Evolutionary conservation across 164 flowering plant genomes (phyloP).

Genomic region (Macadamia integrifolia): DNA sequence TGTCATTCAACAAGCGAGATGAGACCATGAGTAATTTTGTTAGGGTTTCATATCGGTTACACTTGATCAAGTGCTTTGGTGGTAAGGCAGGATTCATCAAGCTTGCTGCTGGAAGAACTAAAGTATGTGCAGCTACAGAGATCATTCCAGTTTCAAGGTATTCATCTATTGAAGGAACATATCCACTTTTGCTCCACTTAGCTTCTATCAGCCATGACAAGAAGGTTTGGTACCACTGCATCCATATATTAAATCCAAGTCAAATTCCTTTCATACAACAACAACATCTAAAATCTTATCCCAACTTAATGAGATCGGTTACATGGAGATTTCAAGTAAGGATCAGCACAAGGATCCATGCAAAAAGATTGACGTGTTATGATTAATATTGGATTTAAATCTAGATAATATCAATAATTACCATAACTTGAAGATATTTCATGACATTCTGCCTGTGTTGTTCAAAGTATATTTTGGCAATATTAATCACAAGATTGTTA

Average conservation of each 20-base stretch:
- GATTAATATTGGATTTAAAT: too few relatives aligned
- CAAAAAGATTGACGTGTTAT: too few relatives aligned
- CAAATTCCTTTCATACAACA: too few relatives aligned
- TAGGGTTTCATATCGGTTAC: conserved; percentile 9
- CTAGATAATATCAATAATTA: not conserved
- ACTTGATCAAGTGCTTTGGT: conserved; percentile 10
- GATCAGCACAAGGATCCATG: too few relatives aligned
- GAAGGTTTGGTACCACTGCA: conserved; percentile 36
- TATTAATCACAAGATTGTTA: conserved; percentile 25
- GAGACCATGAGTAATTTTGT: conserved; percentile 32
- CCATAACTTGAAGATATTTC: conserved; percentile 15
- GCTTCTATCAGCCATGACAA: conserved; percentile 37
- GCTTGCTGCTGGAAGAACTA: conserved; percentile 22
- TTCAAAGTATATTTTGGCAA: conserved; percentile 8
- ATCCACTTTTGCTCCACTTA: conserved; percentile 25
- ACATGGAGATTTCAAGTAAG: too few relatives aligned
- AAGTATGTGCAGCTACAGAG: conserved; percentile 27
- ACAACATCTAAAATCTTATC: too few relatives aligned
- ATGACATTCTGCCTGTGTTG: conserved; percentile 19
- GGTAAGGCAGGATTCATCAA: conserved; percentile 12
- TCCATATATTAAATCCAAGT: conserved; percentile 1
- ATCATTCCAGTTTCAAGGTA: conserved; percentile 31
- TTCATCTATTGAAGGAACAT: conserved; percentile 24
- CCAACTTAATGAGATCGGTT: too few relatives aligned
- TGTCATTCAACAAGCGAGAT: conserved; percentile 34